These are phyloP conservation scores for Malus domestica DNA, from an alignment of 306 rosid genomes.

Conservation along the genomic window ASM211411v1 NC_041803.1:5080501-5081000, in stretches of 20 bases:
- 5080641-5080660: slow-evolving; percentile 24
- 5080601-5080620: slow-evolving; percentile 51
- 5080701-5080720: slow-evolving; percentile 51
- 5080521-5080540: slow-evolving; percentile 29
- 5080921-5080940: slow-evolving; percentile 2
- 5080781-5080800: slow-evolving; percentile 23
- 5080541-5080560: slow-evolving; percentile 38
- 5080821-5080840: slow-evolving; percentile 29
- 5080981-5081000: not conserved
- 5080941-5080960: slow-evolving; percentile 23
- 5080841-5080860: slow-evolving; percentile 70
- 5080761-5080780: slow-evolving; percentile 27
- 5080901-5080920: slow-evolving; percentile 18
- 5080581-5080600: slow-evolving; percentile 44
- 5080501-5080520: not conserved
- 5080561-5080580: slow-evolving; percentile 24
- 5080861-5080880: slow-evolving; percentile 40
- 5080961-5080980: not conserved
- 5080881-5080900: slow-evolving; percentile 33
- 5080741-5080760: slow-evolving; percentile 44
- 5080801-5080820: not conserved
- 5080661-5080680: slow-evolving; percentile 47
- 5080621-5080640: slow-evolving; percentile 32
- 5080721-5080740: slow-evolving; percentile 50
- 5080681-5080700: slow-evolving; percentile 49